Base-by-base conservation (phyloP, 108 stramenopile genomes). In the Discostella stelligeroides region DNA sequence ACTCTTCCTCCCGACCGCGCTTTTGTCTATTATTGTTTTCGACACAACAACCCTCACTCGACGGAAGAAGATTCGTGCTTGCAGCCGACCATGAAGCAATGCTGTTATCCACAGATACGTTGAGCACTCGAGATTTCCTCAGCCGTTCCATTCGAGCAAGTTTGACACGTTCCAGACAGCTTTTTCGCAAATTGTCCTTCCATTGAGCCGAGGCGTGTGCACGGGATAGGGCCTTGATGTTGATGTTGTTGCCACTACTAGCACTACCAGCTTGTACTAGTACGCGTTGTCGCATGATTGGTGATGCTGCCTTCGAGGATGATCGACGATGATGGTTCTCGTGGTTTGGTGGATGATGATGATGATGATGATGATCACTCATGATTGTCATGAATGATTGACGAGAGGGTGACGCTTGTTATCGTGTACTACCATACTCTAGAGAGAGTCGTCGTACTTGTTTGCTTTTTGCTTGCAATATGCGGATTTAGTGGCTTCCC, bases 111-210 rank as follows among this genome's bases (percentile, higher is more conserved):
- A 28, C 28, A 56, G 24, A 24, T 17, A 17, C 1, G 37, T 56
- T 37, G 28, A 17, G 34, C 34, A n/a, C 30, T 1, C 55, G 55
- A 38, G 55, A 56, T 37, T 37, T 56, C 12, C 34, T 14, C 55
- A 61, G 42, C 0, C 69, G 47, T 17, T 61, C 60, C 14, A 18
- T 70, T 30, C 69, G 17, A 11, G 69, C 69, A 30, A 58, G 15
- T 38, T 70, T 70, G 4, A 58, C 69, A 38, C 69, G 59, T 43
- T 70, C 38, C 49, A 70, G 29, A 39, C 60, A 70, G 13, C 39
- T 48, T 61, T 28, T 34, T 15, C 69, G 69, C 41, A 70, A 15
- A 38, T 49, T 23, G 6, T 60, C 69, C 42, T 43, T 62, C 61
- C 45, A 62, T 27, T 47, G 25, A 15, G 61, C 45, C n/a, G 40